Conservation (phyloP, 2,329 filamentous ascomycete genomes). For the Trichoderma endophyticum region DNA sequence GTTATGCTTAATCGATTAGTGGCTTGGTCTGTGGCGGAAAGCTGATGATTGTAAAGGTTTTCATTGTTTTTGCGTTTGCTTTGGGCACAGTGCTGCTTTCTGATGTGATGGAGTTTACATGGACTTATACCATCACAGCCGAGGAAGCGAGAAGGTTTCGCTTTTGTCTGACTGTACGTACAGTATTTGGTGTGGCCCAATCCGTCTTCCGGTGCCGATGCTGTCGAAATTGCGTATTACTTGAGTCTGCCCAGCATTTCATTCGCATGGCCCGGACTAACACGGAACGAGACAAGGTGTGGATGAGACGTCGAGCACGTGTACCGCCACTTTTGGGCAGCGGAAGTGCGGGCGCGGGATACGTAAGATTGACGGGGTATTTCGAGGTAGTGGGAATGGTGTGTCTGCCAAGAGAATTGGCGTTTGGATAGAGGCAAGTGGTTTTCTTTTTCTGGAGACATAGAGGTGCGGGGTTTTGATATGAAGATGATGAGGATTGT, state of each 20-base stretch:
- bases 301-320: slow-evolving; percentile 1
- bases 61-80: background rate
- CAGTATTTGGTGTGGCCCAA: background rate
- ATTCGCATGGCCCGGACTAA: background rate
- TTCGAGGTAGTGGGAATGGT: background rate
- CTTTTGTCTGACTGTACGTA: background rate
- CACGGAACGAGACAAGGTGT: background rate
- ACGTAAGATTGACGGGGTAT: slow-evolving; percentile 15
- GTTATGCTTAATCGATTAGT: slow-evolving; percentile 17
- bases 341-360: slow-evolving; percentile 1
- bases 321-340: slow-evolving; percentile 5
- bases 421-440: background rate
- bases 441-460: background rate
- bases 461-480: background rate
- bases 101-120: background rate
- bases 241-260: background rate
- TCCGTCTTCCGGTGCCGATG: background rate
- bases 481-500: background rate
- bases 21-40: background rate
- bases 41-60: background rate
- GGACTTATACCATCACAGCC: background rate
- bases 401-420: slow-evolving; percentile 13
- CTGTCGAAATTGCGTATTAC: background rate
- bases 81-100: background rate
- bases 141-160: background rate